Evolutionary conservation across 2,329 filamentous ascomycete species (phyloP).

Genomic region (Neurospora crassa): DNA sequence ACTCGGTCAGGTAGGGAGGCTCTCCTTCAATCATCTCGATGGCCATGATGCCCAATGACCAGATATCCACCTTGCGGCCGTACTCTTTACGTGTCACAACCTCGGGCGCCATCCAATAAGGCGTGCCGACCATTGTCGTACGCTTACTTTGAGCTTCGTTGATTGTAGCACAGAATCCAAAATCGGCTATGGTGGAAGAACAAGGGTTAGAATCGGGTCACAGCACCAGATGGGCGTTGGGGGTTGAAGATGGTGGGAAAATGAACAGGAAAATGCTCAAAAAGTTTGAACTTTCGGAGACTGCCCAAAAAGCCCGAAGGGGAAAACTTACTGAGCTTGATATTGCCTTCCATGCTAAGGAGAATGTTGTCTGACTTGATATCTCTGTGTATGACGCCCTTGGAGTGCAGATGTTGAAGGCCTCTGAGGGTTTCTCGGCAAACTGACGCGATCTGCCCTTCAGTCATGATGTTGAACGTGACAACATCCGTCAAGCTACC

Average conservation of each 20-base stretch:
- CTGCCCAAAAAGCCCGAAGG: not conserved
- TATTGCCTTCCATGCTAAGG: slow-evolving; percentile 85
- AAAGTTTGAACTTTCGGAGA: not conserved
- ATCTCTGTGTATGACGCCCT: slow-evolving; percentile 95
- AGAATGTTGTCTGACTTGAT: slow-evolving; percentile 99
- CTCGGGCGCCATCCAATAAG: slow-evolving; percentile 99
- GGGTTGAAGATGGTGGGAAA: not conserved
- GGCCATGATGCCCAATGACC: slow-evolving; percentile 97
- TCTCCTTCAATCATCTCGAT: slow-evolving; percentile 99
- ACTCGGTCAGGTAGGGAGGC: slow-evolving; percentile 92
- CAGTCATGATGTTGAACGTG: slow-evolving; percentile 98
- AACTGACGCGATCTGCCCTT: slow-evolving; percentile 92
- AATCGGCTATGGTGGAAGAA: slow-evolving; percentile 58
- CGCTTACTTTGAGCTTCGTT: slow-evolving; percentile 96
- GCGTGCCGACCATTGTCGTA: slow-evolving; percentile 97
- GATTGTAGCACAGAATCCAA: slow-evolving; percentile 97
- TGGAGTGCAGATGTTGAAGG: slow-evolving; percentile 90
- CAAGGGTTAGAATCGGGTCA: slow-evolving; percentile 2
- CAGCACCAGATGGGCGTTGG: not conserved
- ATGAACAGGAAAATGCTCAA: not conserved
- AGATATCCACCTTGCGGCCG: slow-evolving; percentile 96
- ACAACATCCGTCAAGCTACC: slow-evolving; percentile 96
- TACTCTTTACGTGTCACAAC: slow-evolving; percentile 97
- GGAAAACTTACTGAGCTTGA: slow-evolving; percentile 76
- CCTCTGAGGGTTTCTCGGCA: slow-evolving; percentile 89